A percentile compares a stretch with the other conserved stretches of the same genome.
Evolutionary conservation across 495 filamentous ascomycete species (phyloP).

Genomic region (Peziza echinospora): DNA sequence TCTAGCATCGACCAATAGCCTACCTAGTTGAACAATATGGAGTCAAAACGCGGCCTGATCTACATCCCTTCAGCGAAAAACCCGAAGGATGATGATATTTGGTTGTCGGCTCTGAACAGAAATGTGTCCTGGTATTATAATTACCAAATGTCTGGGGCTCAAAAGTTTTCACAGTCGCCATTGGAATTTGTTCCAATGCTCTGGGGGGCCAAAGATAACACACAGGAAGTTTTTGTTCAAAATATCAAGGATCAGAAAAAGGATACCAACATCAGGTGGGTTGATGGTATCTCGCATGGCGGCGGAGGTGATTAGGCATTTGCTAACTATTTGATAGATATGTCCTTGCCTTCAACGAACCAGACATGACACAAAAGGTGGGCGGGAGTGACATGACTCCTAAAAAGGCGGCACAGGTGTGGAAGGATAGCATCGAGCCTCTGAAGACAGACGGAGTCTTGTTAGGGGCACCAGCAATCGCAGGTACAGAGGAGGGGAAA

Average conservation of each 20-base stretch:
- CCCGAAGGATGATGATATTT: conserved; percentile 37
- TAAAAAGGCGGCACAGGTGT: conserved; percentile 35
- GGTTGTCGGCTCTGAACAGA: conserved; percentile 26
- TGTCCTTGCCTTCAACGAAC: conserved; percentile 56
- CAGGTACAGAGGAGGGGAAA: conserved; percentile 32
- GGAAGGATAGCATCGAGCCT: conserved; percentile 45
- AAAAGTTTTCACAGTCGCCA: no score
- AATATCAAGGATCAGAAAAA: conserved; percentile 33
- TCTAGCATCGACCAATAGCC: no score
- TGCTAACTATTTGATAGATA: no score
- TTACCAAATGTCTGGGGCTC: conserved; percentile 37
- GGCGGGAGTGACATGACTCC: conserved; percentile 41
- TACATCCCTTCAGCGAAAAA: conserved; percentile 32
- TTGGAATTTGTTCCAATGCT: conserved; percentile 70
- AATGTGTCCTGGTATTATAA: conserved; percentile 71
- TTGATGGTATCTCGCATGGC: background rate
- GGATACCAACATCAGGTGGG: background rate
- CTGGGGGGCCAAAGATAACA: conserved; percentile 34
- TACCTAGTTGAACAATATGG: no score
- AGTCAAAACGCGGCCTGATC: conserved; percentile 45
- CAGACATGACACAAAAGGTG: conserved; percentile 29
- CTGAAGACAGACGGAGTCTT: conserved; percentile 34
- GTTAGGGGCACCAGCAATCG: conserved; percentile 37
- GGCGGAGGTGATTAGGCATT: no score
- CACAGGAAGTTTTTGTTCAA: conserved; percentile 23